A percentile compares a stretch with the other conserved stretches of the same genome.
Evolutionary conservation across 345 rosid species (phyloP).

Genomic region (Gossypium stocksii): DNA sequence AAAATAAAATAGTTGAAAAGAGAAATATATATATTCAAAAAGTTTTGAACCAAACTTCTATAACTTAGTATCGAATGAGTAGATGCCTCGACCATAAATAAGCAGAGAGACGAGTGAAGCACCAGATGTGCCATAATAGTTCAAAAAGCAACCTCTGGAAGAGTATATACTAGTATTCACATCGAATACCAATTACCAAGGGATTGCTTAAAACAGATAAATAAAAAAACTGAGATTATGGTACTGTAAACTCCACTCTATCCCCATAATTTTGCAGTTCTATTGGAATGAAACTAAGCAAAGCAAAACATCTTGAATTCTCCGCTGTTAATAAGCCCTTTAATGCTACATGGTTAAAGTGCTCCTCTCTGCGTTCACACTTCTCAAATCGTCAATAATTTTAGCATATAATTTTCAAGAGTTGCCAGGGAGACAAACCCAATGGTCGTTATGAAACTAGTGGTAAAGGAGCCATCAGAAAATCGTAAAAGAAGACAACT

Average conservation of each 20-base stretch:
- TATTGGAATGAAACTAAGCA: background rate
- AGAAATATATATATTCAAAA: background rate
- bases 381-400: background rate
- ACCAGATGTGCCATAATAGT: background rate
- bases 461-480: slow-evolving; percentile 94
- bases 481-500: slow-evolving; percentile 91
- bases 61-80: background rate
- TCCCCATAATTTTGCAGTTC: background rate
- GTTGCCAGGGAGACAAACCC: slow-evolving; percentile 43
- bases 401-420: background rate
- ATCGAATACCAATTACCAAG: background rate
- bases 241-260: slow-evolving; percentile 1
- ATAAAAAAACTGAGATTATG: background rate
- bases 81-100: background rate
- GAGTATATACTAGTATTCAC: background rate
- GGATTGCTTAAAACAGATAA: background rate
- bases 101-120: background rate
- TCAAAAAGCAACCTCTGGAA: background rate
- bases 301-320: slow-evolving; percentile 1
- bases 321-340: background rate
- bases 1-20: background rate
- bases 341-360: background rate
- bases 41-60: background rate
- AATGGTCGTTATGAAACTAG: slow-evolving; percentile 90
- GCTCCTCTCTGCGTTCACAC: slow-evolving; percentile 6